Conservation (phyloP, 768 basidiomycete genomes). For the Calocybe cyanea region DNA sequence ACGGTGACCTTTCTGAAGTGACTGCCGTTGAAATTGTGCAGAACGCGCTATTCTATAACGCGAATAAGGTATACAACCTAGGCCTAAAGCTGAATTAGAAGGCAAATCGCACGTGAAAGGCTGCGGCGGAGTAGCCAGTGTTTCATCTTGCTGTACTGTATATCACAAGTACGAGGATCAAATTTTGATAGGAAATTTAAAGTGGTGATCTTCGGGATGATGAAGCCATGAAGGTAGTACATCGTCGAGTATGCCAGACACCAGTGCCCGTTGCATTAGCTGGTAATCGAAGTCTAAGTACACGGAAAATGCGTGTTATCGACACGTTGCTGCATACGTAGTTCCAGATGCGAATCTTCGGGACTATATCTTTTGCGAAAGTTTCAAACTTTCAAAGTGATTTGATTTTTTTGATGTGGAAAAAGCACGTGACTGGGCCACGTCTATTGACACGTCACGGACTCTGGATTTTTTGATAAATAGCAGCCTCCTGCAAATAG, state of each 20-base stretch:
- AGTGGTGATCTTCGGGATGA: too few relatives aligned
- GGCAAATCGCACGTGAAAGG: neutral
- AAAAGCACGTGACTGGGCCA: slow-evolving; percentile 36
- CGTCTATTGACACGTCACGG: slow-evolving; percentile 41
- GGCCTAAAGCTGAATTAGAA: slow-evolving; percentile 29
- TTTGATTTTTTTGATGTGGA: slow-evolving; percentile 5
- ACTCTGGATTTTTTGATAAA: slow-evolving; percentile 24
- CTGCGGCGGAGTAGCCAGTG: neutral
- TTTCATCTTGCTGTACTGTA: neutral
- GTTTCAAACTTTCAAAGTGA: too few relatives aligned
- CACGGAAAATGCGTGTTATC: too few relatives aligned
- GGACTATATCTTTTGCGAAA: too few relatives aligned
- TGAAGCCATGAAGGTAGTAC: too few relatives aligned
- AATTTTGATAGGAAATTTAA: too few relatives aligned
- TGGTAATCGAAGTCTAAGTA: too few relatives aligned
- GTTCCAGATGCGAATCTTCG: too few relatives aligned
- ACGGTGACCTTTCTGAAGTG: slow-evolving; percentile 47
- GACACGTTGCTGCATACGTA: too few relatives aligned
- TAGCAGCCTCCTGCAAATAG: slow-evolving; percentile 14
- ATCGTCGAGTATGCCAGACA: too few relatives aligned
- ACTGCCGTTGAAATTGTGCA: slow-evolving; percentile 53
- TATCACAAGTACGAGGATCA: neutral
- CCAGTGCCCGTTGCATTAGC: too few relatives aligned
- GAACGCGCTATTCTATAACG: slow-evolving; percentile 61
- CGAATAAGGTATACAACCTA: slow-evolving; percentile 61